These are phyloP conservation scores for Parsonsia alboflavescens DNA, from an alignment of 257 asterid species.

Conservation along the genomic window DNA sequence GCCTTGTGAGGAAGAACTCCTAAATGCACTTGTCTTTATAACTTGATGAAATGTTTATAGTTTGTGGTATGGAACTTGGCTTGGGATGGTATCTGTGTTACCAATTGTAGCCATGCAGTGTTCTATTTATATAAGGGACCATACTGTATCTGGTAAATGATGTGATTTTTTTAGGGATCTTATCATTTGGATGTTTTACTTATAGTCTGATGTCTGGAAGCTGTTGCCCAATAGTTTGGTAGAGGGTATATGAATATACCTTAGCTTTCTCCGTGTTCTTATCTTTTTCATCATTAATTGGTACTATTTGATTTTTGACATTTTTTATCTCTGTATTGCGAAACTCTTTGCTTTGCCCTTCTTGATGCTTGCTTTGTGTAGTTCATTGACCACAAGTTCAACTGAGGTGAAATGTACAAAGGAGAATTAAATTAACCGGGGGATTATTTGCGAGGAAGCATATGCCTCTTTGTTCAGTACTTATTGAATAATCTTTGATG, in stretches of 20 bases:
- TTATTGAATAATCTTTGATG: not conserved
- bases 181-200: slow-evolving; percentile 20
- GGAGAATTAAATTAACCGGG: not conserved
- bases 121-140: slow-evolving; percentile 23
- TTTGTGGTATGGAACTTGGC: slow-evolving; percentile 35
- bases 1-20: slow-evolving; percentile 19
- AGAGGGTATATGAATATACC: slow-evolving; percentile 9
- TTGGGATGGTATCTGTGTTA: slow-evolving; percentile 29
- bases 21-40: slow-evolving; percentile 21
- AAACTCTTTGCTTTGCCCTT: not conserved
- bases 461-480: not conserved
- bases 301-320: slow-evolving; percentile 1
- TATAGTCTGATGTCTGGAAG: slow-evolving; percentile 25
- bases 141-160: slow-evolving; percentile 26
- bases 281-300: not conserved
- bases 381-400: not conserved
- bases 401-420: not conserved
- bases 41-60: slow-evolving; percentile 28
- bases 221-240: slow-evolving; percentile 23
- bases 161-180: slow-evolving; percentile 28
- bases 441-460: not conserved
- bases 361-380: not conserved
- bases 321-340: not conserved
- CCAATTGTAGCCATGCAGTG: slow-evolving; percentile 27
- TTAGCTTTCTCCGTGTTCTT: not conserved